phyloP scores from a whole-genome alignment of 805 yeast genomes.

The Pichia deserticola region DNA sequence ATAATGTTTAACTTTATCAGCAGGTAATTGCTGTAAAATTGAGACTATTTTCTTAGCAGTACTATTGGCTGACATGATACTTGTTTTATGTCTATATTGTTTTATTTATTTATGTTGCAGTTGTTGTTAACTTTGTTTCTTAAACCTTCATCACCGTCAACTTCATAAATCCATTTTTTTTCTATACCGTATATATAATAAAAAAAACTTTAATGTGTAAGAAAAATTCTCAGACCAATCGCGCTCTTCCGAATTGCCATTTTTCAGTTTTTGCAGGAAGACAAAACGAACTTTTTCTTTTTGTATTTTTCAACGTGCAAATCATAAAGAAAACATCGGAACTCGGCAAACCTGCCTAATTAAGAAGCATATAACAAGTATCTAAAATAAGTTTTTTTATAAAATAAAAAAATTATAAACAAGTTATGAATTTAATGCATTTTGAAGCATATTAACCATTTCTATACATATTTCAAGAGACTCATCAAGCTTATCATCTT shows the following conservation, averaged over 20 bases:
- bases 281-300: too few species aligned
- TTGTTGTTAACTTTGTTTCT: not conserved
- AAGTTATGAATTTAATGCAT: not conserved
- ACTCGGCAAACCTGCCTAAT: too few species aligned
- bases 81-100: too few species aligned
- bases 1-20: constrained; percentile 59
- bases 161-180: not conserved
- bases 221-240: not conserved
- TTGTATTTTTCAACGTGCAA: constrained; percentile 5
- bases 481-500: not conserved
- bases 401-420: too few species aligned
- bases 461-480: not conserved
- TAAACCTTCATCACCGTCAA: not conserved
- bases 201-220: not conserved
- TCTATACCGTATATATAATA: not conserved
- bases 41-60: constrained; percentile 48
- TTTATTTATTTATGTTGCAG: not conserved
- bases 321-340: too few species aligned
- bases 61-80: constrained; percentile 6
- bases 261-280: too few species aligned
- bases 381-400: too few species aligned
- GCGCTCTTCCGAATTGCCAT: not conserved
- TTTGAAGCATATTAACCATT: not conserved
- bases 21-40: constrained; percentile 55
- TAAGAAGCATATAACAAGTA: too few species aligned